Percentiles rank a stretch among this genome's conserved stretches.
Evolutionary conservation across 1,284 basidiomycete genomes (phyloP).

Genomic region (Rhodotorula sp.): DNA sequence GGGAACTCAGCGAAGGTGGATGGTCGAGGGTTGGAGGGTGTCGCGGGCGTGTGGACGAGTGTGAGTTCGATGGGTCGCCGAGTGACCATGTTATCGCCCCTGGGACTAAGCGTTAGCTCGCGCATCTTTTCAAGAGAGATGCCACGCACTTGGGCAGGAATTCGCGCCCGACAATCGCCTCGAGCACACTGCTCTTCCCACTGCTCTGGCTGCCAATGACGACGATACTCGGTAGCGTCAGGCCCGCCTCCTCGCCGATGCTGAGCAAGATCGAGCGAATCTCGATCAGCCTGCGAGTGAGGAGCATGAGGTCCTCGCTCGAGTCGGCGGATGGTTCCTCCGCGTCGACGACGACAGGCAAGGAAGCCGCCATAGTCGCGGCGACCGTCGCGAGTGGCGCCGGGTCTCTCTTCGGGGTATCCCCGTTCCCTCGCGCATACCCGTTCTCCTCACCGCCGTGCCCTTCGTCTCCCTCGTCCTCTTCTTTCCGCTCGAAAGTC

Average conservation of each 20-base stretch:
- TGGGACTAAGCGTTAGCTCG: conserved; percentile 47
- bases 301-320: conserved; percentile 67
- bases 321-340: conserved; percentile 55
- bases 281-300: conserved; percentile 94
- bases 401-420: not conserved
- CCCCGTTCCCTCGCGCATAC: not conserved
- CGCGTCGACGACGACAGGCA: conserved; percentile 65
- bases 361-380: conserved; percentile 60
- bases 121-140: not conserved
- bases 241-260: conserved; percentile 89
- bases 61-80: conserved; percentile 96
- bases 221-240: conserved; percentile 94
- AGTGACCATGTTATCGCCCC: conserved; percentile 99
- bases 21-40: conserved; percentile 58
- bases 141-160: conserved; percentile 86
- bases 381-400: conserved; percentile 47
- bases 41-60: conserved; percentile 79
- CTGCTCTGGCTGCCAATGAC: conserved; percentile 98
- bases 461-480: not conserved
- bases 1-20: conserved; percentile 94
- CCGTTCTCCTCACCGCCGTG: not conserved
- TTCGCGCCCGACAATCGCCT: conserved; percentile 96
- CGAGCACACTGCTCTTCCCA: conserved; percentile 94
- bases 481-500: conserved; percentile 22
- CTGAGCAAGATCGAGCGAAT: conserved; percentile 89